Conservation (phyloP, 2,329 filamentous ascomycete genomes). For the Leptographium radiaticola region DNA sequence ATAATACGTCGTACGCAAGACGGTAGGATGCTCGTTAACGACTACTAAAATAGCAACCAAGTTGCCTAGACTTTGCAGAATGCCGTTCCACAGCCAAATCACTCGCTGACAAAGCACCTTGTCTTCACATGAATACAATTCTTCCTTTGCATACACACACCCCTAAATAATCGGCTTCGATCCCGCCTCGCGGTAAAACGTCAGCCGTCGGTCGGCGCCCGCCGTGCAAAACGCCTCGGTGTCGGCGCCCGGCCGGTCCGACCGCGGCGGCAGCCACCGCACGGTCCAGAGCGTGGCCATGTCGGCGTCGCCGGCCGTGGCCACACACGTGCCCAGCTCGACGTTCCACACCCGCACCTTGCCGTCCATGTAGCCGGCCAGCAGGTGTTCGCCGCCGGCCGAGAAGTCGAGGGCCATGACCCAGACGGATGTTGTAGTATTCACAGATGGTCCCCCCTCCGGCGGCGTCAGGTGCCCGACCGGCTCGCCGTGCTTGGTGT, state of each 20-base stretch:
- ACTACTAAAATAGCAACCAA: too few relatives aligned
- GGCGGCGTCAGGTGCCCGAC: conserved; percentile 57
- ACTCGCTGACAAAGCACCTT: too few relatives aligned
- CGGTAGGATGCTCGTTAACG: too few relatives aligned
- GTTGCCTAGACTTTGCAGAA: too few relatives aligned
- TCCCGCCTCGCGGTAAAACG: conserved; percentile 68
- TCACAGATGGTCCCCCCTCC: conserved; percentile 32
- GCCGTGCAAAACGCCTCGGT: conserved; percentile 63
- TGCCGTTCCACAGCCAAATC: too few relatives aligned
- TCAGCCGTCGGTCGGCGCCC: conserved; percentile 61
- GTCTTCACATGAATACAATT: too few relatives aligned
- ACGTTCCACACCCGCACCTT: conserved; percentile 96
- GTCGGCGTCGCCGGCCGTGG: conserved; percentile 85
- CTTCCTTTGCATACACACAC: too few relatives aligned
- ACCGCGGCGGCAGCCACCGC: conserved; percentile 63
- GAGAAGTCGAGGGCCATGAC: conserved; percentile 89
- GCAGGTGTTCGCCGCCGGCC: conserved; percentile 77
- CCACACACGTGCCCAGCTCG: conserved; percentile 70
- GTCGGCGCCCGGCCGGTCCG: conserved; percentile 27
- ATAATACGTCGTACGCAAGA: too few relatives aligned
- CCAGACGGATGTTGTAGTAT: conserved; percentile 60
- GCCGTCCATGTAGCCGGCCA: conserved; percentile 81
- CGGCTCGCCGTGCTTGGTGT: conserved; percentile 84
- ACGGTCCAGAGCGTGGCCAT: conserved; percentile 71
- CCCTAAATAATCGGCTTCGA: conserved; percentile 10